Percentiles rank a stretch among this genome's conserved stretches.
These are phyloP conservation scores for Daldinia eschscholtzii DNA, from an alignment of 2,329 filamentous ascomycete species.

Conservation along the genomic window DNA sequence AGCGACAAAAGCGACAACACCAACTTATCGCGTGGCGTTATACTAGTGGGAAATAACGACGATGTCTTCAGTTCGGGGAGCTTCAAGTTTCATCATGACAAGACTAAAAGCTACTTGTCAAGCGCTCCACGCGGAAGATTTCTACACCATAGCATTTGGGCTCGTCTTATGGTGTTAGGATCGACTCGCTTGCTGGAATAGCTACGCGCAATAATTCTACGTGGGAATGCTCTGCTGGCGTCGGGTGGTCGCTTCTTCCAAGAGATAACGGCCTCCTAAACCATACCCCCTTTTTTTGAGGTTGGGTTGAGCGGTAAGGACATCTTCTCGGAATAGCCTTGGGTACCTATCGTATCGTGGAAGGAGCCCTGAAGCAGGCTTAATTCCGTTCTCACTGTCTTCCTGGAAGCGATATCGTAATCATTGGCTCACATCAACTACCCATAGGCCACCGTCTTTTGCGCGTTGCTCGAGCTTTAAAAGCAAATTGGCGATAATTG, in stretches of 20 bases:
- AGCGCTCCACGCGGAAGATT: background rate
- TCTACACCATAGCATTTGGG: background rate
- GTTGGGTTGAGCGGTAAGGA: conserved; percentile 3
- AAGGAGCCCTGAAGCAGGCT: background rate
- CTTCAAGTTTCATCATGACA: conserved; percentile 1
- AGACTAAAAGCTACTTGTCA: conserved; percentile 3
- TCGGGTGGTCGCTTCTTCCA: background rate
- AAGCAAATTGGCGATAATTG: background rate
- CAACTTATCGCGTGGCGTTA: background rate
- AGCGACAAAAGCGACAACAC: background rate
- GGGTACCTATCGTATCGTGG: background rate
- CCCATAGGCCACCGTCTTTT: conserved; percentile 1
- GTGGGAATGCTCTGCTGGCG: background rate
- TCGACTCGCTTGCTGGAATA: background rate
- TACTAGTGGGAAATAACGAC: conserved; percentile 2
- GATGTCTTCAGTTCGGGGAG: background rate
- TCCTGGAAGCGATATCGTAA: background rate
- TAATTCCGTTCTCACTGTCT: background rate
- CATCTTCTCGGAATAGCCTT: background rate
- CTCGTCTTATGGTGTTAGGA: background rate
- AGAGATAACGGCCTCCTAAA: background rate
- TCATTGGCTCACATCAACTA: background rate
- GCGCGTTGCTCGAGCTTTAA: background rate
- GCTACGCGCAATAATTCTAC: background rate
- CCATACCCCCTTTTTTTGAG: background rate